Evolutionary conservation across 2,329 filamentous ascomycete species (phyloP), one percentile per base, ranked within the genome.

Genomic region (Laburnicola sp.): DNA sequence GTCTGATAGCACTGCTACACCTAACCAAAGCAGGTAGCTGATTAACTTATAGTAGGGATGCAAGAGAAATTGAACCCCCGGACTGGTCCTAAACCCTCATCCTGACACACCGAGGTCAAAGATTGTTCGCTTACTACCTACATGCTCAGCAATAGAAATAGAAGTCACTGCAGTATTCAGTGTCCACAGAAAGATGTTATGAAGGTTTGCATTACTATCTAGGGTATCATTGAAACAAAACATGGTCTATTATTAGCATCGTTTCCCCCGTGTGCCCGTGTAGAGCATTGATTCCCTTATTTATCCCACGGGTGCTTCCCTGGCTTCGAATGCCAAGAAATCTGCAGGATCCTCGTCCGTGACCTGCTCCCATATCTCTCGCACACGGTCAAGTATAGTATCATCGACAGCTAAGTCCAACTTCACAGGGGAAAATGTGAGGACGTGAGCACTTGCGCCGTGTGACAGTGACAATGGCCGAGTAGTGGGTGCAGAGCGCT

Each of bases 281-380:
- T 30, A 54, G 40, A 67, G 22, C 4, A 26, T 8, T 36, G 4
- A 22, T 34, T 31, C 34, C 35, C 26, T 37, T 1, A 37, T 6
- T 4, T 77, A 70, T 48, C 83, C 80, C 32, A 84, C 81, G 48
- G 88, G 84, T 28, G 82, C 82, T 66, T 91, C 86, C 23, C 90
- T 81, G 53, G 94, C 88, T 42, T 86, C 82, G 69, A 96, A 96
- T 21, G 81, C 77, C 82, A 97, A 86, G 63, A 94, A 97, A 38
- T 81, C 73, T 16, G 75, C 75, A 1, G 70, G 75, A 3, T 80
- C 78, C 1, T 76, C 74, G 7, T 80, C 82, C 58, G 82, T 76
- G 3, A 91, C 78, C 42, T 77, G 75, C 54, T 81, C 77, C 91
- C 92, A 97, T 5, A 86, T 84, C 7, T 81, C 72, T 53, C 82